These are phyloP conservation scores for Crepidotus variabilis DNA, from an alignment of 768 basidiomycete species.

Conservation along the genomic window DNA sequence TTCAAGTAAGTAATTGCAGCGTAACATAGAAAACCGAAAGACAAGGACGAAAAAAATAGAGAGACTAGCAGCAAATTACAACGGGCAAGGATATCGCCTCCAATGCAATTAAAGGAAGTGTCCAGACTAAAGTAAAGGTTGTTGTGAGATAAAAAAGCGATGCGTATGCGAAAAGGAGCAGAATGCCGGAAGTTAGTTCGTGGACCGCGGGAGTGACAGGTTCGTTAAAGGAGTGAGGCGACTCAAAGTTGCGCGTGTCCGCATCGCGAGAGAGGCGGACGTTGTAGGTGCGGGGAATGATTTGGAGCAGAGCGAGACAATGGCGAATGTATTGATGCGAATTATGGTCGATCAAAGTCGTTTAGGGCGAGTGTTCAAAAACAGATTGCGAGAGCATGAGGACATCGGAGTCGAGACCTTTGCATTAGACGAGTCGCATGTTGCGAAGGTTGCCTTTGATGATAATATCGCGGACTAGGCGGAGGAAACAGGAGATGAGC, in stretches of 20 bases:
- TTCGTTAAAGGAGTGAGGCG: not conserved
- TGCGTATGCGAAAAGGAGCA: not conserved
- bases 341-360: too few species aligned
- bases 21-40: not conserved
- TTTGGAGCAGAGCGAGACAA: too few species aligned
- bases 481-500: not conserved
- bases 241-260: not conserved
- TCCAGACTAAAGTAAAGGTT: not conserved
- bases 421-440: conserved; percentile 45
- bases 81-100: not conserved
- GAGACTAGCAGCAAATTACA: not conserved
- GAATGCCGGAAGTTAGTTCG: conserved; percentile 2
- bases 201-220: not conserved
- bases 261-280: not conserved
- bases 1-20: not conserved
- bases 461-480: conserved; percentile 65
- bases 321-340: too few species aligned
- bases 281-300: too few species aligned
- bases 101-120: not conserved
- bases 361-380: too few species aligned
- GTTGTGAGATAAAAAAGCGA: not conserved
- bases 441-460: conserved; percentile 62
- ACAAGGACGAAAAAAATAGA: not conserved
- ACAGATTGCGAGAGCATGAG: conserved; percentile 1
- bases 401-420: conserved; percentile 2